phyloP scores from a whole-genome alignment of 495 filamentous ascomycete species.

The Cercophora samala region DNA sequence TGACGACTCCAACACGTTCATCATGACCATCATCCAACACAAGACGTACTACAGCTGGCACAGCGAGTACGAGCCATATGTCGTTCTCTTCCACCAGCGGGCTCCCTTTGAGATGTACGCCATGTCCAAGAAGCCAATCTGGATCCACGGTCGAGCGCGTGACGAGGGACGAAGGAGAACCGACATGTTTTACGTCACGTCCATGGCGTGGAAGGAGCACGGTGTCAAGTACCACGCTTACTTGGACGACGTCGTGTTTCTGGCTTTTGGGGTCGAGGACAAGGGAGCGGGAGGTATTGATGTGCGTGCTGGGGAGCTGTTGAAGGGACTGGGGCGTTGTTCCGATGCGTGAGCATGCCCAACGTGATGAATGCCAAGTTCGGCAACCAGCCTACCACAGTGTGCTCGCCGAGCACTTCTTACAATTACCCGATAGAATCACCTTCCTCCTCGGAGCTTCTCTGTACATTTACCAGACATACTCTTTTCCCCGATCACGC shows the following conservation, averaged over 20 bases:
- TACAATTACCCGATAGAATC: background rate
- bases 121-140: slow-evolving; percentile 49
- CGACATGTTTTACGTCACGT: slow-evolving; percentile 52
- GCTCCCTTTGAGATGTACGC: slow-evolving; percentile 49
- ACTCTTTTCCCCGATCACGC: background rate
- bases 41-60: slow-evolving; percentile 47
- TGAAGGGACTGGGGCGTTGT: slow-evolving; percentile 40
- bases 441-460: background rate
- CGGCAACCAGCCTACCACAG: too few relatives aligned
- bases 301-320: slow-evolving; percentile 45
- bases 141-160: slow-evolving; percentile 46
- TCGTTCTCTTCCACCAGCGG: slow-evolving; percentile 44
- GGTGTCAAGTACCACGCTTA: slow-evolving; percentile 48
- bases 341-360: slow-evolving; percentile 1
- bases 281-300: slow-evolving; percentile 42
- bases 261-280: slow-evolving; percentile 53
- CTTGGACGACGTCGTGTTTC: slow-evolving; percentile 48
- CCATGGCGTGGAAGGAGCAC: slow-evolving; percentile 48
- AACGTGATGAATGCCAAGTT: too few relatives aligned
- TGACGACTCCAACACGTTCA: slow-evolving; percentile 45
- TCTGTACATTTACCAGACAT: background rate
- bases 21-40: slow-evolving; percentile 51
- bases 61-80: slow-evolving; percentile 53
- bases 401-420: too few relatives aligned
- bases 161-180: slow-evolving; percentile 29